Base-by-base conservation (phyloP, 2,329 filamentous ascomycete genomes). In the Paradendryphiella salina region DNA sequence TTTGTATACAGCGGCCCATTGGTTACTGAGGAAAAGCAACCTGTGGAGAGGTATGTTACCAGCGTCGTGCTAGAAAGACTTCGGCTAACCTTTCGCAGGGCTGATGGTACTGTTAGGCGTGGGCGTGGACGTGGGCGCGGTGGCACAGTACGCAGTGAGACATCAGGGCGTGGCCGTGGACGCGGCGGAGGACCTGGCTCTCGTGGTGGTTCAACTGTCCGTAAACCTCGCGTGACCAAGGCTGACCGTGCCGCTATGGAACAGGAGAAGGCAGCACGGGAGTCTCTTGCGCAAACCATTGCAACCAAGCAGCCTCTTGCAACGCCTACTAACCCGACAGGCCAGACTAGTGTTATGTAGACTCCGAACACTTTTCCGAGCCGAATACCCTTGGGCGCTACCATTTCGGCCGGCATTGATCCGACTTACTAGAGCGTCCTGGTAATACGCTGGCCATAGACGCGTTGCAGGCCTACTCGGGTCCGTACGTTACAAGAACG, bases 1-100 rank as follows among this genome's bases (percentile, higher is more conserved):
- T 99, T 97, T 71, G 94, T 99, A 1, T 99, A 96, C 74, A 95
- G 90, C 54, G 94, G 94, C 3, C 93, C 93, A 7, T 78, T 99
- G 38, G 83, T 97, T 17, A 88, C 88, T 4, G 91, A 96, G 73
- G 89, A 96, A 75, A 93, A 94, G 74, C 79, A 84, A 33, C 75
- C 80, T 47, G 78, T 85, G 41, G 85, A 87, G 67, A 79, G 82
- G 82, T 85, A 76, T 66, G 74, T 77, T 5, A 13, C 17, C 44
- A 45, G 8, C 23, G 15, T 38, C 3, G 2, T 17, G 34, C 21
- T 8, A 26, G n/a, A 4, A 13, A 6, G 26, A 29, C 7, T 20
- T n/a, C 23, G 37, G 79, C 61, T 67, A 52, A 72, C 54, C 37
- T 32, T 35, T 20, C 50, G 46, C 65, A 92, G 88, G 63, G 82